Conservation (phyloP, 73 alveolate genomes). For the Breviolum minutum region DNA sequence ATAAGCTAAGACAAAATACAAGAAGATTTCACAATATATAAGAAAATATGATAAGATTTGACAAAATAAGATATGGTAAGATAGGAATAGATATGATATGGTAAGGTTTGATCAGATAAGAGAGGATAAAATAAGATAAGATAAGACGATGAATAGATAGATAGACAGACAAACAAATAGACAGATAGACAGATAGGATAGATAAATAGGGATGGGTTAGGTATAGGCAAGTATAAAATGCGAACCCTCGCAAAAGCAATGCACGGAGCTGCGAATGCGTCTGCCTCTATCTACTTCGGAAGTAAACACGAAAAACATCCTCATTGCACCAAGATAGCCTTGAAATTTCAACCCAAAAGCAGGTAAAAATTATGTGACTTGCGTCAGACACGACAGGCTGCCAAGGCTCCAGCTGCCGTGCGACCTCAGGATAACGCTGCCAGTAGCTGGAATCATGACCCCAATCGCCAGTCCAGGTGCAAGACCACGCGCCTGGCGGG, state of each 20-base stretch:
- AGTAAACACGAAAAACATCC: background rate
- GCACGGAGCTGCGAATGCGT: background rate
- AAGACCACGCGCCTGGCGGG: conserved; percentile 63
- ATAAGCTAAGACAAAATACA: no score
- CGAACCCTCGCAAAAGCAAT: background rate
- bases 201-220: no score
- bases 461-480: conserved; percentile 88
- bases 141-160: no score
- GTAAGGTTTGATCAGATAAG: no score
- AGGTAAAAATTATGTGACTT: background rate
- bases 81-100: no score
- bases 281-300: background rate
- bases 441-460: conserved; percentile 54
- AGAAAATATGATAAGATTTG: no score
- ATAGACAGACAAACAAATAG: no score
- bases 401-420: conserved; percentile 13
- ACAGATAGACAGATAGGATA: no score
- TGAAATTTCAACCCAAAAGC: no score
- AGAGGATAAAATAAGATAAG: no score
- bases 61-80: no score
- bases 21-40: no score
- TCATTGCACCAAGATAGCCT: background rate
- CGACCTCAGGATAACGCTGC: conserved; percentile 61
- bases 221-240: background rate
- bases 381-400: background rate